Evolutionary conservation across 108 stramenopile species (phyloP).

Genomic region (Fragilaria crotonensis): DNA sequence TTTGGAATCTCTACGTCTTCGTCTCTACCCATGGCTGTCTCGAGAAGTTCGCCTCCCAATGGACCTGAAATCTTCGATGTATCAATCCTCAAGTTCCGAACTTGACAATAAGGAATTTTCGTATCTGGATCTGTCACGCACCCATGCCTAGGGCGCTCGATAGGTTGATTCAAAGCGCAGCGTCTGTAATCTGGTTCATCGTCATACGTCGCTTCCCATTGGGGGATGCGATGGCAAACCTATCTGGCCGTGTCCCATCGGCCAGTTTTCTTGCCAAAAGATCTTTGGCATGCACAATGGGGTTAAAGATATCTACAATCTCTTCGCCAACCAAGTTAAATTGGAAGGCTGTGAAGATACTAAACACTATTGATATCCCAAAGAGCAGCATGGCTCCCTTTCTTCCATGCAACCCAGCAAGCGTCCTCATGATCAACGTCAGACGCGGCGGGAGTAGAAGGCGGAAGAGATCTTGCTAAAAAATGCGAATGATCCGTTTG

Average conservation of each 20-base stretch:
- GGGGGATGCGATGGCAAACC: background rate
- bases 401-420: background rate
- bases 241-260: background rate
- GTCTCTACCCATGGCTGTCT: slow-evolving; percentile 21
- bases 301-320: background rate
- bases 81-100: slow-evolving; percentile 20
- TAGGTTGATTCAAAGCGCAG: slow-evolving; percentile 9
- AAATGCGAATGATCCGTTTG: no score
- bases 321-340: background rate
- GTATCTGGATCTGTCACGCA: slow-evolving; percentile 19
- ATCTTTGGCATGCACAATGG: background rate
- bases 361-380: background rate
- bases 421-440: background rate
- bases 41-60: slow-evolving; percentile 16
- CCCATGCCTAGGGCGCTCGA: slow-evolving; percentile 19
- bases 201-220: background rate
- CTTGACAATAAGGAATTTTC: slow-evolving; percentile 13
- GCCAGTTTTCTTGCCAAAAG: background rate
- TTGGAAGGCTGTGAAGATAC: background rate
- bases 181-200: background rate
- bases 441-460: no score
- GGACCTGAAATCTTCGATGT: background rate
- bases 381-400: background rate
- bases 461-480: slow-evolving; percentile 66
- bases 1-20: slow-evolving; percentile 19